Base-by-base conservation (phyloP, 192 early-diverging fungal genomes). In the Linnemannia exigua region DNA sequence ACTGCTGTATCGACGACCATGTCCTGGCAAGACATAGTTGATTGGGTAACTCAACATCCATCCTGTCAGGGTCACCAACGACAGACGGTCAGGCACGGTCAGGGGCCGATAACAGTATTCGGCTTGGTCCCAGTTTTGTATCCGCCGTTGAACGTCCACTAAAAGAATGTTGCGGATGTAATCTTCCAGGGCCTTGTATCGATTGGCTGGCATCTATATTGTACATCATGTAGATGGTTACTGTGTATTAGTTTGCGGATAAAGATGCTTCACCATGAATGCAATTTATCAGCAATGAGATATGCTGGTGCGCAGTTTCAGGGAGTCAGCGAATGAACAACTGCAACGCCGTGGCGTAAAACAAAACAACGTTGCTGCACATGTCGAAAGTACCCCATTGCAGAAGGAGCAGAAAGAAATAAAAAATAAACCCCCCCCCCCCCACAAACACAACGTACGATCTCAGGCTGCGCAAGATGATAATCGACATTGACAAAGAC, bases 401-500 rank as follows among this genome's bases (percentile, higher is more conserved):
- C 17, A 5, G 16, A 31, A 7, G 33, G 7, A 22, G 20, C 2
- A 33, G 31, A 68, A 22, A 1, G 16, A 9, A 14, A 48, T 19
- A n/a, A 38, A 51, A 19, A 11, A 51, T n/a, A n/a, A n/a, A n/a
- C n/a, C n/a, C n/a, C n/a, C n/a, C n/a, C n/a, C n/a, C n/a, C n/a
- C n/a, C n/a, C n/a, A 37, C 11, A 28, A 74, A 61, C 16, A 3
- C n/a, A 47, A 58, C 80, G 19, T 80, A 86, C 84, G 47, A 86
- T 72, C 75, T 86, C 84, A 35, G 84, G 84, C 47, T 86, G 67
- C 11, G 68, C 25, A 38, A 86, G 75, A 15, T 66, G 84, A 31
- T 86, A 77, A 36, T 86, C 84, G 28, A 86, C 84, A 58, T 86
- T 86, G n/a, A 86, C 78, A 77, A 86, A 86, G 58, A 86, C 84